A percentile compares a stretch with the other conserved stretches of the same genome.
These are phyloP conservation scores for Colletotrichum somersetense DNA, from an alignment of 2,329 filamentous ascomycete species.

Conservation along the genomic window DNA sequence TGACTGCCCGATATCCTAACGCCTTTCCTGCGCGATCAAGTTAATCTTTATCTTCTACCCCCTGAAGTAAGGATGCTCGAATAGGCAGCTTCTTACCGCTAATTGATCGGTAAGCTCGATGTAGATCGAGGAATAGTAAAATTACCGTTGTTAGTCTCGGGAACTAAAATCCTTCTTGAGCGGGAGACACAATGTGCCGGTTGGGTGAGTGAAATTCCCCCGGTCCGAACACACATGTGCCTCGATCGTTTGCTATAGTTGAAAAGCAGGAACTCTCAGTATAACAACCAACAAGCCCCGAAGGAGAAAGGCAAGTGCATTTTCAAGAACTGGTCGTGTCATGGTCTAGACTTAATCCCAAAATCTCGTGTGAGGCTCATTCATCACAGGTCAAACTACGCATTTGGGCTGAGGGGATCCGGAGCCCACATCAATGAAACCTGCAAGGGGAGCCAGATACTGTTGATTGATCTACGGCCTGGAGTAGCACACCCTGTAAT, in stretches of 20 bases:
- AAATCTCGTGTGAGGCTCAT: background rate
- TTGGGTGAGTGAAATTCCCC: background rate
- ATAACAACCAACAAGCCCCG: background rate
- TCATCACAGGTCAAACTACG: conserved; percentile 12
- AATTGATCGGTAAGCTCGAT: background rate
- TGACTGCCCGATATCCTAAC: background rate
- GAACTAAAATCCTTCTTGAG: background rate
- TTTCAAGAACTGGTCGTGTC: background rate
- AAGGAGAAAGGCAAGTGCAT: background rate
- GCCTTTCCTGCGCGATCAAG: background rate
- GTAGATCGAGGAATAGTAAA: background rate
- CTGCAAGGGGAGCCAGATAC: conserved; percentile 27
- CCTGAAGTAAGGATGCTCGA: background rate
- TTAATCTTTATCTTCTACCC: background rate
- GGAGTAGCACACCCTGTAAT: conserved; percentile 7
- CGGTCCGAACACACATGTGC: background rate
- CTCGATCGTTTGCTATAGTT: background rate
- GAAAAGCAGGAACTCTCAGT: background rate
- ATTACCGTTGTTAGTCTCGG: background rate
- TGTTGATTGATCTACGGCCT: conserved; percentile 29
- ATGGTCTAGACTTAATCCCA: conserved; percentile 13
- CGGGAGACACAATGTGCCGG: too few relatives aligned
- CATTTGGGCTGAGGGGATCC: conserved; percentile 5
- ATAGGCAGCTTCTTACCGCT: background rate
- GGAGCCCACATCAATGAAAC: conserved; percentile 38